Base-by-base conservation (phyloP, 306 rosid genomes). In the Ormosia semicastrata region DNA sequence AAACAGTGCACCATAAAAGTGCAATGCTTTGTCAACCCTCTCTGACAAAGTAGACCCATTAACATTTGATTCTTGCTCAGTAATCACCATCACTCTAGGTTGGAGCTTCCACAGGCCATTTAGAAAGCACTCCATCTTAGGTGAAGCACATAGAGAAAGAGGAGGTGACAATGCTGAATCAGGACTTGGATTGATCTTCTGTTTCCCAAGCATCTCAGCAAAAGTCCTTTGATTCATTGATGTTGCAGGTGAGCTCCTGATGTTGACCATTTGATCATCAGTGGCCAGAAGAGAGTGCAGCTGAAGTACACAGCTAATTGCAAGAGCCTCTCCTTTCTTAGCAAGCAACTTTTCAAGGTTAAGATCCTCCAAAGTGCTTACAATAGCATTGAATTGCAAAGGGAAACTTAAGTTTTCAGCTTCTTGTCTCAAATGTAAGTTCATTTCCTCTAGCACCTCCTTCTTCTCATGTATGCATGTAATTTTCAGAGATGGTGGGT, bases 311-410 rank as follows among this genome's bases (percentile, higher is more conserved):
- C 91, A 89, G 70, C 94, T 90, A 0, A 91, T 86, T 10, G 92
- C 98, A 74, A 93, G 86, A 33, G 93, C 90, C 69, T 91, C 98
- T 30, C 92, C 98, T 13, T 89, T 86, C 80, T 83, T 85, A 9
- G 91, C 71, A 32, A 81, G 89, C 91, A 93, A 83, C 3, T 57
- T 86, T 67, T 87, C 93, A 9, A 90, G 56, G 59, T 82, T 83
- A 14, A 93, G 89, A 47, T 80, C 79, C 63, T 91, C 98, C 81
- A 91, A 68, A 57, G 76, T 85, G 83, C 91, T 78, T 0, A 81
- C 87, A 29, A 91, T 32, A 3, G 88, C 41, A 60, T 79, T 83
- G 83, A 93, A 93, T 49, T 85, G 87, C 54, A 93, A 86, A 46
- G 82, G 87, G 69, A 91, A 85, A 18, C 79, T 84, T 79, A 89